Conservation (phyloP, 148 eudicot species). For the Fallopia convolvulus region DNA sequence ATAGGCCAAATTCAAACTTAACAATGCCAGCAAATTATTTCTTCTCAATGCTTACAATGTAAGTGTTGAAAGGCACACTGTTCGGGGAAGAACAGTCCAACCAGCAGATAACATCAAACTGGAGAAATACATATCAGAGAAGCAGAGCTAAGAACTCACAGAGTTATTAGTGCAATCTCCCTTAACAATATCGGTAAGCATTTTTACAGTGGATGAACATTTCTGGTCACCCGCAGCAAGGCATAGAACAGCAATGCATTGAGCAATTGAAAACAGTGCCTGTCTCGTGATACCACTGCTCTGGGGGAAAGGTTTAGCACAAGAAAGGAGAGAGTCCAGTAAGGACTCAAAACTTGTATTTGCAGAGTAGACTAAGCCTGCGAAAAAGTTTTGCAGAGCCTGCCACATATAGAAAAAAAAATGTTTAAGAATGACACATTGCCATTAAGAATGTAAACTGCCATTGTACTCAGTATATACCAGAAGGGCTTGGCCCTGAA, state of each 20-base stretch:
- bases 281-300: constrained; percentile 90
- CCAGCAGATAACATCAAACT: not conserved
- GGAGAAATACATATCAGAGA: not conserved
- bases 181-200: constrained; percentile 77
- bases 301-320: constrained; percentile 82
- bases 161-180: constrained; percentile 63
- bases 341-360: constrained; percentile 81
- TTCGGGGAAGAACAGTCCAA: not conserved
- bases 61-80: not conserved
- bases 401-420: constrained; percentile 26
- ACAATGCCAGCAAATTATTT: not conserved
- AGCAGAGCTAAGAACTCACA: constrained; percentile 26
- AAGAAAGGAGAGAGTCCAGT: not conserved
- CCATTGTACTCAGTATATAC: constrained; percentile 28
- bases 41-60: not conserved
- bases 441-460: not conserved
- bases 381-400: constrained; percentile 86
- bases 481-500: constrained; percentile 96
- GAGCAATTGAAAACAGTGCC: constrained; percentile 94
- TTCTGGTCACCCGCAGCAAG: constrained; percentile 86
- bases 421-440: constrained; percentile 12
- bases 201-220: constrained; percentile 16
- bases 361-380: constrained; percentile 75
- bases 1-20: not conserved
- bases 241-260: constrained; percentile 97